Evolutionary conservation across 2,329 filamentous ascomycete genomes (phyloP), one percentile per base, ranked within the genome.

Genomic region (Calonectria pauciramosa): DNA sequence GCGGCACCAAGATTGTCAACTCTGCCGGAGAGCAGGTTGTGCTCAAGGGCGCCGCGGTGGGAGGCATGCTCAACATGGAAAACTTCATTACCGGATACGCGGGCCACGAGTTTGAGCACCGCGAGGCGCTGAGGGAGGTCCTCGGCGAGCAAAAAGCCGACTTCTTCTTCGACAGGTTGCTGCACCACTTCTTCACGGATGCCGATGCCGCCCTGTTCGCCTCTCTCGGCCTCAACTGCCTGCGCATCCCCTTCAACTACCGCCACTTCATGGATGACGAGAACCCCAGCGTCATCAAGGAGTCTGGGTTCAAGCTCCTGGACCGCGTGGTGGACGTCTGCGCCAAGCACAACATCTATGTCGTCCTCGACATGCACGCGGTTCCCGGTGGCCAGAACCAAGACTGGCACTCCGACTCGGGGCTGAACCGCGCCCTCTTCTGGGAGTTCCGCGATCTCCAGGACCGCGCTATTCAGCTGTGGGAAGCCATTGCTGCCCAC

Each of bases 71-170:
- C 60, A 83, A 84, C 72, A 91, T 91, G 89, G 90, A 91, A 81
- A 92, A 92, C 81, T 92, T 92, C 85, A 92, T 93, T 76, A 91
- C 89, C 1, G 91, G 91, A n/a, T 93, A 89, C 72, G 86, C 90
- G 14, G 91, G 90, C 23, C 89, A 91, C 66, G 91, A 93, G 79
- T 86, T 86, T 28, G 87, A 92, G 74, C 89, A 91, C 74, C 88
- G 90, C 11, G 86, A 86, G 83, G 83, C 87, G 0, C 7, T 69
- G 52, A 59, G 34, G 20, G 85, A 88, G 70, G 88, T 90, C 0
- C 83, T 92, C 0, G 91, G 91, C 0, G 79, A 87, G 60, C 87
- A 92, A 64, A 91, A 91, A 78, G 88, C 89, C 64, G 86, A 91
- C 7, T 92, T 88, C 84, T 92, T 92, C 83, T 92, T 92, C 76